phyloP scores from a whole-genome alignment of 495 filamentous ascomycete species.

The Monascus purpureus region DNA sequence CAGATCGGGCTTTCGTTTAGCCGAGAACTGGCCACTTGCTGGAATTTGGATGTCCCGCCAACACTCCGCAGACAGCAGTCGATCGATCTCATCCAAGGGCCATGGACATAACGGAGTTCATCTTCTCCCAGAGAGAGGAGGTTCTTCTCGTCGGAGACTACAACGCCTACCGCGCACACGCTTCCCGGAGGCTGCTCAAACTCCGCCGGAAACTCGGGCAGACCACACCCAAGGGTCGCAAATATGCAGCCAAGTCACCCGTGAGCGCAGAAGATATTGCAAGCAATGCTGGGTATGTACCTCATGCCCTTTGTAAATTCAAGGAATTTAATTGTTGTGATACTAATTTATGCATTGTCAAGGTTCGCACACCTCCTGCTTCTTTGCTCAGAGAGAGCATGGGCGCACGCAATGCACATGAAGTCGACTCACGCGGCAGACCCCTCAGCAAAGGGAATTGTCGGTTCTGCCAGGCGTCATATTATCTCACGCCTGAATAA shows the following conservation, averaged over 20 bases:
- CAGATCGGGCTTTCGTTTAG: slow-evolving; percentile 26
- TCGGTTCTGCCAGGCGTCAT: slow-evolving; percentile 68
- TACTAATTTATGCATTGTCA: slow-evolving; percentile 8
- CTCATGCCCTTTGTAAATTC: slow-evolving; percentile 1
- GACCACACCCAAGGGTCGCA: slow-evolving; percentile 67
- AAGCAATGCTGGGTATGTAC: slow-evolving; percentile 57
- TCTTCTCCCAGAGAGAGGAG: slow-evolving; percentile 63
- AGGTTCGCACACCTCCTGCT: slow-evolving; percentile 73
- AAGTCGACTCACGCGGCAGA: slow-evolving; percentile 73
- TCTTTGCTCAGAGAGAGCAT: slow-evolving; percentile 78
- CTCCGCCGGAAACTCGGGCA: slow-evolving; percentile 73
- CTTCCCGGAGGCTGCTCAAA: slow-evolving; percentile 69
- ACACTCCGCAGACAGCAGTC: no score
- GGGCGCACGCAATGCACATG: slow-evolving; percentile 93
- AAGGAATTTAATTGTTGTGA: no score
- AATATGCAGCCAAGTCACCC: slow-evolving; percentile 58
- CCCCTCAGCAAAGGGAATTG: slow-evolving; percentile 50
- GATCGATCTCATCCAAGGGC: slow-evolving; percentile 4
- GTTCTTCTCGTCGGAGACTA: slow-evolving; percentile 81
- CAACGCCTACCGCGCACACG: slow-evolving; percentile 65
- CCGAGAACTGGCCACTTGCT: slow-evolving; percentile 22
- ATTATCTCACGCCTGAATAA: slow-evolving; percentile 80
- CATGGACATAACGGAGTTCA: slow-evolving; percentile 87
- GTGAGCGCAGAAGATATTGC: slow-evolving; percentile 68
- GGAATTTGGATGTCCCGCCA: slow-evolving; percentile 2